Evolutionary conservation across 306 rosid genomes (phyloP).

Genomic region (Pachyrhizus erosus): DNA sequence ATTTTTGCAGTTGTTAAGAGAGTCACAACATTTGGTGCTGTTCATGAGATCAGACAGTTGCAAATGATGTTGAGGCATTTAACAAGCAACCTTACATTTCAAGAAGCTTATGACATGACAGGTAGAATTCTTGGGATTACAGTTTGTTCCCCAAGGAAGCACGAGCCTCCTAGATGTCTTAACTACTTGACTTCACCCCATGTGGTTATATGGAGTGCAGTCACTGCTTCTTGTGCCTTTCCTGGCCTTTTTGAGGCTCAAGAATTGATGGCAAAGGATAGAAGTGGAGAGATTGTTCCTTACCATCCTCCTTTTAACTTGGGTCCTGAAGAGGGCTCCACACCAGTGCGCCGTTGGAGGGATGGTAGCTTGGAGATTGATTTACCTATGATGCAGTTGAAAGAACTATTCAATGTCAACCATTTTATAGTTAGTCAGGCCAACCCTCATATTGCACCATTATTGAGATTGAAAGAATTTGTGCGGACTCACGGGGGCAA

Average conservation of each 20-base stretch:
- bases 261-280: slow-evolving; percentile 97
- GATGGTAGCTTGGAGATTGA: slow-evolving; percentile 99
- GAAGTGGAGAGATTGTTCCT: slow-evolving; percentile 94
- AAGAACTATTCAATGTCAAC: slow-evolving; percentile 94
- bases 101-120: slow-evolving; percentile 98
- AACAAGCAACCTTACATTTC: slow-evolving; percentile 94
- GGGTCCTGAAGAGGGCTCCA: slow-evolving; percentile 85
- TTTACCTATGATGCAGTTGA: slow-evolving; percentile 95
- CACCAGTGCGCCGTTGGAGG: slow-evolving; percentile 87
- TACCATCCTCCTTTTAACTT: slow-evolving; percentile 94
- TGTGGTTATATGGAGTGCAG: slow-evolving; percentile 99
- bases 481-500: slow-evolving; percentile 86
- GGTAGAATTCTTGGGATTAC: slow-evolving; percentile 97
- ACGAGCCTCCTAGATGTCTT: slow-evolving; percentile 98
- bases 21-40: slow-evolving; percentile 82
- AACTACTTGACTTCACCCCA: slow-evolving; percentile 98
- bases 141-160: slow-evolving; percentile 97
- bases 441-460: slow-evolving; percentile 94
- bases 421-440: slow-evolving; percentile 98
- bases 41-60: slow-evolving; percentile 93
- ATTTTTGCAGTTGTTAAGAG: slow-evolving; percentile 88
- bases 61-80: slow-evolving; percentile 89
- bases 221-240: slow-evolving; percentile 97
- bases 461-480: slow-evolving; percentile 83
- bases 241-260: slow-evolving; percentile 99